phyloP scores from a whole-genome alignment of 495 filamentous ascomycete species.

The Beverwykella pulmonaria region DNA sequence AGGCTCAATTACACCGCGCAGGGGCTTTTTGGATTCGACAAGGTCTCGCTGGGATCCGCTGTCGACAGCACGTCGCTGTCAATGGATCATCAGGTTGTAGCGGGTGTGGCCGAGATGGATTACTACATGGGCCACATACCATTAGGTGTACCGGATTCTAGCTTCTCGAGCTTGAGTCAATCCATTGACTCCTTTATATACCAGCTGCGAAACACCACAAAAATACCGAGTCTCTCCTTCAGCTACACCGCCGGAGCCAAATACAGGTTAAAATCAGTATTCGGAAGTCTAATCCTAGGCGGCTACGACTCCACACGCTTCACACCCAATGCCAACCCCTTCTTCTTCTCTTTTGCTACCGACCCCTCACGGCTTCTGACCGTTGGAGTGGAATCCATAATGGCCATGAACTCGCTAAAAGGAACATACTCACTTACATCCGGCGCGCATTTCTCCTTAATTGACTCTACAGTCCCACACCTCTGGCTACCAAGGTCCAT shows the following conservation, averaged over 20 bases:
- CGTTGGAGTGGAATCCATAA: constrained; percentile 44
- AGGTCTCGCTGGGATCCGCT: constrained; percentile 27
- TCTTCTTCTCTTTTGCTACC: constrained; percentile 35
- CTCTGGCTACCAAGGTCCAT: constrained; percentile 43
- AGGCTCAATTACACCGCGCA: constrained; percentile 27
- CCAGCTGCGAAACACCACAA: constrained; percentile 24
- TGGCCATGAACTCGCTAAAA: constrained; percentile 30
- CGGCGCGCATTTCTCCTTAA: constrained; percentile 34
- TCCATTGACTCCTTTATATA: constrained; percentile 31
- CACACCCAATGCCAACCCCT: constrained; percentile 32
- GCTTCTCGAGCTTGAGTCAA: constrained; percentile 31
- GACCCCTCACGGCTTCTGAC: constrained; percentile 35
- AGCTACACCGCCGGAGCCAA: constrained; percentile 41
- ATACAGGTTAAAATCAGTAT: constrained; percentile 52
- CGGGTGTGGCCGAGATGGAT: constrained; percentile 27
- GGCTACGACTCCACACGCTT: constrained; percentile 46
- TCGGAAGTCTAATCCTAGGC: constrained; percentile 46
- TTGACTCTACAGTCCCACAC: constrained; percentile 44
- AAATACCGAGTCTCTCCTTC: constrained; percentile 39
- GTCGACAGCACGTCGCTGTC: constrained; percentile 15
- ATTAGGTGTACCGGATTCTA: constrained; percentile 31
- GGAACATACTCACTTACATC: constrained; percentile 37
- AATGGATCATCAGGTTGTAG: constrained; percentile 37
- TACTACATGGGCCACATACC: constrained; percentile 37
- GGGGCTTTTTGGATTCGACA: constrained; percentile 37